Conservation (phyloP, 768 basidiomycete genomes). For the Hericium alpestre region DNA sequence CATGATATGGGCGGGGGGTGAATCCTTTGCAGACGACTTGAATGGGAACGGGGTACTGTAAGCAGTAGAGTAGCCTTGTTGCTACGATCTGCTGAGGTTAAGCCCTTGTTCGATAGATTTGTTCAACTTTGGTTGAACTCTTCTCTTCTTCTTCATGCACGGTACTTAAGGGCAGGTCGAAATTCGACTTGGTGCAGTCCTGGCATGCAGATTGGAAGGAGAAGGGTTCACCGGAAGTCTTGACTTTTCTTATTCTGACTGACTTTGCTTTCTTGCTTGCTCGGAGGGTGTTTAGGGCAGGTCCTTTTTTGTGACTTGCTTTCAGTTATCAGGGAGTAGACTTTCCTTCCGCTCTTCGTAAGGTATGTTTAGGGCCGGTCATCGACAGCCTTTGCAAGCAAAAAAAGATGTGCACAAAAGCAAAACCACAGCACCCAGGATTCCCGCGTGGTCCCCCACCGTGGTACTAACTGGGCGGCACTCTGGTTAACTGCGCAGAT, state of each 20-base stretch:
- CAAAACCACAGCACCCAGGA: conserved; percentile 34
- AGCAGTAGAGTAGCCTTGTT: conserved; percentile 71
- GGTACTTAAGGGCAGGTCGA: too few relatives aligned
- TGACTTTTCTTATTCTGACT: too few relatives aligned
- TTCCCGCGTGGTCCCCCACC: conserved; percentile 56
- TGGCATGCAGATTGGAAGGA: too few relatives aligned
- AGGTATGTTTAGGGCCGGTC: conserved; percentile 3
- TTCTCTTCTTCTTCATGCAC: conserved; percentile 24
- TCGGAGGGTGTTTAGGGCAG: too few relatives aligned
- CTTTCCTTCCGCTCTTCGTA: too few relatives aligned
- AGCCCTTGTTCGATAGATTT: conserved; percentile 64
- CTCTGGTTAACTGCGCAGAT: conserved; percentile 57
- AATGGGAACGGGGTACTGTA: conserved; percentile 68
- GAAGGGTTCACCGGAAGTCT: too few relatives aligned
- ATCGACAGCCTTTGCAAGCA: conserved; percentile 1
- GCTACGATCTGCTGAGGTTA: conserved; percentile 71
- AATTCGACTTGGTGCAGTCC: too few relatives aligned
- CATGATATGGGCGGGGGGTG: conserved; percentile 58
- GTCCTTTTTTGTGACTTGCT: too few relatives aligned
- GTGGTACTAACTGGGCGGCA: conserved; percentile 55
- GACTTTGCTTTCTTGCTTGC: too few relatives aligned
- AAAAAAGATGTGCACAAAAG: conserved; percentile 25
- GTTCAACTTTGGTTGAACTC: conserved; percentile 41
- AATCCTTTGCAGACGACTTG: conserved; percentile 76
- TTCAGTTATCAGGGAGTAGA: too few relatives aligned